Conservation (phyloP, 768 basidiomycete genomes). For the Coprinellus micaceus region DNA sequence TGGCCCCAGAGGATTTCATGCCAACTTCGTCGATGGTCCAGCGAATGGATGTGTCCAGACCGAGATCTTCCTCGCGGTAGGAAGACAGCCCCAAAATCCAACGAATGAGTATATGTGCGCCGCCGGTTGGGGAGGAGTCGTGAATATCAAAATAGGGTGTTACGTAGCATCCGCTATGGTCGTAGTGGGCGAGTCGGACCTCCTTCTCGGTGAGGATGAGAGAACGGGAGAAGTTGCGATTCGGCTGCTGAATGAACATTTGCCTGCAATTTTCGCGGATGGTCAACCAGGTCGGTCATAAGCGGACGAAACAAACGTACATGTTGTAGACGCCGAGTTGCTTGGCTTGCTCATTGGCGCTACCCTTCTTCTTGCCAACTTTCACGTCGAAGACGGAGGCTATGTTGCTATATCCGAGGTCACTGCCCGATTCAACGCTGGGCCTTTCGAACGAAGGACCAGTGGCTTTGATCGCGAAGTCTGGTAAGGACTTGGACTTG, state of each 20-base stretch:
- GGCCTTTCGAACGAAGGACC: background rate
- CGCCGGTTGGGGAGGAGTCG: too few relatives aligned
- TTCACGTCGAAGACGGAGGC: background rate
- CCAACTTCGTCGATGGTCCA: background rate
- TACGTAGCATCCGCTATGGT: background rate
- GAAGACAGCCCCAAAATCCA: background rate
- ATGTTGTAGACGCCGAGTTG: background rate
- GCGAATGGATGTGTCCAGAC: background rate
- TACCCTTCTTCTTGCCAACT: background rate
- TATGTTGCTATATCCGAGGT: background rate
- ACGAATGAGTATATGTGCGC: too few relatives aligned
- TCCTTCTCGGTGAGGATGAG: background rate
- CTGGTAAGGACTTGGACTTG: background rate
- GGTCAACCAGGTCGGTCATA: too few relatives aligned
- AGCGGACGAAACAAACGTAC: background rate
- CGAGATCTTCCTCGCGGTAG: background rate
- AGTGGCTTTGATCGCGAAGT: background rate
- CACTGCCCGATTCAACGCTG: background rate
- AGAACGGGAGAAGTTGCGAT: background rate
- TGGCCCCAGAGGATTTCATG: too few relatives aligned
- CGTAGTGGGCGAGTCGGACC: background rate
- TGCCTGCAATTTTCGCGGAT: slow-evolving; percentile 2
- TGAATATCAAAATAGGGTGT: background rate
- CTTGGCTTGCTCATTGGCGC: background rate
- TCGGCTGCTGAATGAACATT: slow-evolving; percentile 14